Base-by-base conservation (phyloP, 2,329 filamentous ascomycete species). In the Daldinia sp. region DNA sequence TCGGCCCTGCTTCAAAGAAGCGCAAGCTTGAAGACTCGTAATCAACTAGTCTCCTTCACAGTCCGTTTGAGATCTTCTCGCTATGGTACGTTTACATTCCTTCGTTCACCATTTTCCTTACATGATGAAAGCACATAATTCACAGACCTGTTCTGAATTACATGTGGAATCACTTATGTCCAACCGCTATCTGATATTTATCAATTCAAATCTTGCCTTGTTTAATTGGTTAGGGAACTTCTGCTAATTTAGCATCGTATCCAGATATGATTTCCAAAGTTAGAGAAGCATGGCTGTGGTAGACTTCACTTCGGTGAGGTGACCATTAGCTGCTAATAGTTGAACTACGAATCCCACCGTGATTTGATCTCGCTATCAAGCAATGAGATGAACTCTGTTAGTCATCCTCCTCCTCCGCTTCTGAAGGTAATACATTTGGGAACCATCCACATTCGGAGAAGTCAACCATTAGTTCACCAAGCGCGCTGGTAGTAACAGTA, bases 111-210 rank as follows among this genome's bases (percentile, higher is more conserved):
- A 33, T 63, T 50, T 87, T 39, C 84, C 30, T 87, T 84, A 88
- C 92, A 88, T 93, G 92, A 93, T 92, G 90, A 93, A 83, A 86
- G 80, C 77, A 82, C 86, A 84, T 83, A 82, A 83, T 87, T 91
- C 91, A 93, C 90, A 93, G 91, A 93, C 91, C 91, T 93, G 91
- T 91, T 91, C 91, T 86, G 90, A 93, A 81, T 78, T 78, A 76
- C 73, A 85, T 93, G 90, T 92, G 86, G 90, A 92, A 86, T 84
- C 79, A 83, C 82, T 82, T 88, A 90, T 88, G 89, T 90, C 89
- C 91, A 93, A 93, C 90, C 91, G 90, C 91, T 93, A 89, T 93
- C 90, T 93, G 90, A 92, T 79, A 78, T 46, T 55, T 41, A 50
- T 15, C 53, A 62, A 58, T 18, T 57, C 20, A 26, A 26, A 9